Percentiles rank a stretch among this genome's conserved stretches.
phyloP scores from a whole-genome alignment of 73 alveolate species.

The Paraurostyla sp. region DNA sequence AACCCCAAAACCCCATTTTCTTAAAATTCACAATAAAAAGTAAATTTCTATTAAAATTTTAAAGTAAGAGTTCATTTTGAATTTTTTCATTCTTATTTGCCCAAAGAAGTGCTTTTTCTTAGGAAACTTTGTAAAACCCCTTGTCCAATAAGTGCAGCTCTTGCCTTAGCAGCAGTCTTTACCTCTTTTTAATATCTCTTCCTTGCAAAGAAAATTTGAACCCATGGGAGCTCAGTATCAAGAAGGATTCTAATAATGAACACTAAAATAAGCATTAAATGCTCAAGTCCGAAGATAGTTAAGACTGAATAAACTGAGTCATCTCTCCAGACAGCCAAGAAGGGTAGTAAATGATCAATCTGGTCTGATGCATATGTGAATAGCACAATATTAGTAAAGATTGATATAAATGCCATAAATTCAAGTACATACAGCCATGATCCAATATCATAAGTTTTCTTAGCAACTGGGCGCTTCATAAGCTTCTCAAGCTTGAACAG shows the following conservation, averaged over 20 bases:
- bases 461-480: constrained; percentile 64
- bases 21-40: no score
- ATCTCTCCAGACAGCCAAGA: not conserved
- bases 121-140: constrained; percentile 6
- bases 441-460: constrained; percentile 56
- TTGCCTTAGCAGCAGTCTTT: not conserved
- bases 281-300: constrained; percentile 62
- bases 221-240: constrained; percentile 62
- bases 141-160: constrained; percentile 1
- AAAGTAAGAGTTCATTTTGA: no score
- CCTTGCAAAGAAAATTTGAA: constrained; percentile 47
- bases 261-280: constrained; percentile 37
- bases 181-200: constrained; percentile 20
- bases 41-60: no score
- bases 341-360: constrained; percentile 53
- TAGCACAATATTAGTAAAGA: constrained; percentile 69
- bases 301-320: constrained; percentile 13
- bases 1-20: no score
- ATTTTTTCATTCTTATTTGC: not conserved
- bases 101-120: not conserved
- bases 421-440: constrained; percentile 70
- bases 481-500: constrained; percentile 74
- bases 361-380: constrained; percentile 65
- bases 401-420: constrained; percentile 48
- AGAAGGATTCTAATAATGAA: constrained; percentile 43